Percentiles rank a stretch among this genome's conserved stretches.
phyloP scores from a whole-genome alignment of 176 grass and related monocot genomes.

The Carex littledalei region DNA sequence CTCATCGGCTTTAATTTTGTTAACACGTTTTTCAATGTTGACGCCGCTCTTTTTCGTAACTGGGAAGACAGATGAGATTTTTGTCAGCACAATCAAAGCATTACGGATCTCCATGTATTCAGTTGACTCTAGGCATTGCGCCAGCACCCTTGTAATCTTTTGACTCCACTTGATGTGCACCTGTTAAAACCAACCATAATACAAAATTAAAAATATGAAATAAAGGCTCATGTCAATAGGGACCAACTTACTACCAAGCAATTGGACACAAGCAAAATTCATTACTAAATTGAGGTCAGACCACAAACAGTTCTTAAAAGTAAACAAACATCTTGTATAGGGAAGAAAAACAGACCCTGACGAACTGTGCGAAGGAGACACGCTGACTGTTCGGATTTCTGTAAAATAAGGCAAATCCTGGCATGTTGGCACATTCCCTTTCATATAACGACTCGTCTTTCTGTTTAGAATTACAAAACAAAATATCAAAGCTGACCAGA shows the following conservation, averaged over 20 bases:
- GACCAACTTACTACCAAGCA: background rate
- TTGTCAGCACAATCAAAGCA: conserved; percentile 87
- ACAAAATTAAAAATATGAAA: no score
- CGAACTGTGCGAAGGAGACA: conserved; percentile 73
- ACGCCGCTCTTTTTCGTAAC: conserved; percentile 82
- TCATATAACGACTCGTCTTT: conserved; percentile 97
- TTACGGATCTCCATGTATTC: conserved; percentile 99
- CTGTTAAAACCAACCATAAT: conserved; percentile 36
- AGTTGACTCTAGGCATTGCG: conserved; percentile 93
- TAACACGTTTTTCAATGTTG: conserved; percentile 87
- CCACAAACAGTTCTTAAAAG: background rate
- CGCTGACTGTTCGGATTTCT: conserved; percentile 82
- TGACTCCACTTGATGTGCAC: conserved; percentile 89
- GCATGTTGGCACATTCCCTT: conserved; percentile 92
- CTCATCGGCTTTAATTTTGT: conserved; percentile 87
- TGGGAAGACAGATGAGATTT: conserved; percentile 88
- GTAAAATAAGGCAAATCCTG: conserved; percentile 84
- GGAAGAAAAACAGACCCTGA: conserved; percentile 51
- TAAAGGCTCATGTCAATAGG: background rate
- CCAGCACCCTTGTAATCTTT: conserved; percentile 83
- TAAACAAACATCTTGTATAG: conserved; percentile 22
- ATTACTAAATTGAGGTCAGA: background rate
- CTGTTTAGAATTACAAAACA: conserved; percentile 40
- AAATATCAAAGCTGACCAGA: conserved; percentile 11
- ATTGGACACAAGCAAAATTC: background rate